Percentiles rank a stretch among this genome's conserved stretches.
Evolutionary conservation across 31 red algal species (phyloP).

Genomic region (Asparagopsis taxiformis): DNA sequence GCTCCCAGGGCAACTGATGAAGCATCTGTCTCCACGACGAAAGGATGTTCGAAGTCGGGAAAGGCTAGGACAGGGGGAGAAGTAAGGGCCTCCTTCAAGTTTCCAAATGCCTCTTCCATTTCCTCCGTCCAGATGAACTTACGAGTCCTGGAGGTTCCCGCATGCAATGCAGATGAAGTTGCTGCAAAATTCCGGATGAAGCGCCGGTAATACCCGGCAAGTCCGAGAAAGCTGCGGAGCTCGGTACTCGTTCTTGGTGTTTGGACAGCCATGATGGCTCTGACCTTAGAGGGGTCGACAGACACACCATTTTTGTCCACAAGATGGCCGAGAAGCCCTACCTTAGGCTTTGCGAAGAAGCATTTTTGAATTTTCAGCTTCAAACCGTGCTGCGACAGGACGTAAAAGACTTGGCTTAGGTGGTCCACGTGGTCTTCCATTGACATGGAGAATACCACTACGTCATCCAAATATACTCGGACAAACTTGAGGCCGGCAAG

Average conservation of each 20-base stretch:
- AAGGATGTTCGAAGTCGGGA: no score
- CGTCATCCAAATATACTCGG: slow-evolving; percentile 5
- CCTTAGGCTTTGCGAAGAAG: background rate
- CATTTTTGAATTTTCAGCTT: slow-evolving; percentile 2
- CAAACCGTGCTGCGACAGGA: background rate
- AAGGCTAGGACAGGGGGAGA: no score
- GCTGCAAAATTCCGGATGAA: slow-evolving; percentile 13
- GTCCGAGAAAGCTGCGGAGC: slow-evolving; percentile 24
- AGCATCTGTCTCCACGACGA: no score
- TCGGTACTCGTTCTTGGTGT: background rate
- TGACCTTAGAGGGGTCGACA: background rate
- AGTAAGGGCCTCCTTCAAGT: no score
- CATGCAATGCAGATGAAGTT: slow-evolving; percentile 5
- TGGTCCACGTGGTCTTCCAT: slow-evolving; percentile 15
- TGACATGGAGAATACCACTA: slow-evolving; percentile 22
- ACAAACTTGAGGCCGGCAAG: slow-evolving; percentile 3
- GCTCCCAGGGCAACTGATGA: no score
- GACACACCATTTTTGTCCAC: background rate
- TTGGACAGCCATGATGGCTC: background rate
- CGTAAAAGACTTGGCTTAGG: background rate
- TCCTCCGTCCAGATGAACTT: background rate
- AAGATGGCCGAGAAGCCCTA: slow-evolving; percentile 6
- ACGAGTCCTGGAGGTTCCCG: background rate
- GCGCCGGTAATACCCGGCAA: slow-evolving; percentile 26
- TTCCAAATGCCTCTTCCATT: background rate